A percentile compares a stretch with the other conserved stretches of the same genome.
These are phyloP conservation scores for Thecaphora thlaspeos DNA, from an alignment of 1,284 basidiomycete genomes.

Conservation along the genomic window DNA sequence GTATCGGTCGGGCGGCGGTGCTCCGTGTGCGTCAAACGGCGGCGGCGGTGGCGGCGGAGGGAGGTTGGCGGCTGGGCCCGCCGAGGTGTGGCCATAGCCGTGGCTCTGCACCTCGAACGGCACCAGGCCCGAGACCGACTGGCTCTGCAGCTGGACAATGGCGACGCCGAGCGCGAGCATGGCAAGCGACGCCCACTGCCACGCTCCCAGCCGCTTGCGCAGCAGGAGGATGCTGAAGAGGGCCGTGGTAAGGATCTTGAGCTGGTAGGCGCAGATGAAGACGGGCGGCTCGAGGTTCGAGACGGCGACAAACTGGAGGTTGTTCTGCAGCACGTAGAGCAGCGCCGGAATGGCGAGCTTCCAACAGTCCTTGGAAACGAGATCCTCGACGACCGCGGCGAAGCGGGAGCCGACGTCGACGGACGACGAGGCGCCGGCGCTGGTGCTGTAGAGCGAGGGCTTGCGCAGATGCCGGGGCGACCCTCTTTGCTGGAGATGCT, in stretches of 20 bases:
- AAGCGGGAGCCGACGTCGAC: constrained; percentile 1
- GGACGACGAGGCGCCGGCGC: constrained; percentile 1
- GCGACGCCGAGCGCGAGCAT: constrained; percentile 87
- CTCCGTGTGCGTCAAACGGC: constrained; percentile 36
- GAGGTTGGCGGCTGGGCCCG: constrained; percentile 18
- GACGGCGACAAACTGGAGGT: constrained; percentile 89
- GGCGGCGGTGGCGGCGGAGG: constrained; percentile 48
- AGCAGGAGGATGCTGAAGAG: constrained; percentile 87
- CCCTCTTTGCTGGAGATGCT: too few relatives aligned
- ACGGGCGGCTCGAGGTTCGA: constrained; percentile 90
- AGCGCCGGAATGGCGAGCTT: constrained; percentile 94
- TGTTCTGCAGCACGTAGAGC: constrained; percentile 84
- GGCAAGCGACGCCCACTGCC: constrained; percentile 80
- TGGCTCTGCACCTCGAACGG: constrained; percentile 31
- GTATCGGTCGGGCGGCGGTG: constrained; percentile 46
- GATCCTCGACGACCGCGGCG: constrained; percentile 53
- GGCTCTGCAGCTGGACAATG: constrained; percentile 74
- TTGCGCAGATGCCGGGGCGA: constrained; percentile 1
- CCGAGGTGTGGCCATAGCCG: constrained; percentile 30
- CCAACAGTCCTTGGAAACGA: constrained; percentile 77
- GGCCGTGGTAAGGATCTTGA: constrained; percentile 88
- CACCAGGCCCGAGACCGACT: constrained; percentile 31
- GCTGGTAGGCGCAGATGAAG: constrained; percentile 69
- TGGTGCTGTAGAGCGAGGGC: neutral
- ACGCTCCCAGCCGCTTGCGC: constrained; percentile 71